Base-by-base conservation (phyloP, 768 basidiomycete species). In the Crucibulum laeve region DNA sequence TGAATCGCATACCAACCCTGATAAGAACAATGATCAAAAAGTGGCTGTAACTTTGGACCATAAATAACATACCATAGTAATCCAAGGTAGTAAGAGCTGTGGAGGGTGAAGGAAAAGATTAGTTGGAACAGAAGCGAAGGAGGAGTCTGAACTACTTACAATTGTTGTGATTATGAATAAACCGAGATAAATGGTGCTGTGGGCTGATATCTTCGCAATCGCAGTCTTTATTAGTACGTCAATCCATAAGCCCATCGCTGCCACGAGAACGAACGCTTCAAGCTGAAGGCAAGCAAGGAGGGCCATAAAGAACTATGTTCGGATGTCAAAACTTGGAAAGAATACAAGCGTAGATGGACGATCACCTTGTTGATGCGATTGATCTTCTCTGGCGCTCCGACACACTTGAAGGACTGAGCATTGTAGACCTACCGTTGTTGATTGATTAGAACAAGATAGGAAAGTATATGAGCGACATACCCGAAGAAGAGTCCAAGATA, bases 1-100 rank as follows among this genome's bases (percentile, higher is more conserved):
- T 68, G 68, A 17, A 80, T 72, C 10, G 75, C 65, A 46, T 68
- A 73, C 75, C 75, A 80, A 15, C 80, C 80, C 78, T 78, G 24
- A 39, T 21, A 35, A 46, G 22, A 25, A 14, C 3, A 42, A 7
- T 28, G 5, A 23, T 38, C 15, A 32, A 17, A n/a, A 11, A 15
- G 40, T 15, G 14, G 30, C 4, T 38, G 35, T n/a, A 35, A 42
- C n/a, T 43, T 15, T 21, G 39, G 7, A 8, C 23, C 30, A 26
- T 4, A 8, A 10, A 14, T 4, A 22, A 46, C 60, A 25, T 46
- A 77, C 78, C 65, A 74, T 57, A n/a, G 62, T 53, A 14, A 79
- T 70, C 77, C 78, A 80, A 1, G 78, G 78, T 11, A 74, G 40
- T 19, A 79, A 59, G 7, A 74, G 54, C 74, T 77, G 32, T n/a